Evolutionary conservation across 768 basidiomycete genomes (phyloP), one percentile per base, ranked within the genome.

Genomic region (Boletus insuetus): DNA sequence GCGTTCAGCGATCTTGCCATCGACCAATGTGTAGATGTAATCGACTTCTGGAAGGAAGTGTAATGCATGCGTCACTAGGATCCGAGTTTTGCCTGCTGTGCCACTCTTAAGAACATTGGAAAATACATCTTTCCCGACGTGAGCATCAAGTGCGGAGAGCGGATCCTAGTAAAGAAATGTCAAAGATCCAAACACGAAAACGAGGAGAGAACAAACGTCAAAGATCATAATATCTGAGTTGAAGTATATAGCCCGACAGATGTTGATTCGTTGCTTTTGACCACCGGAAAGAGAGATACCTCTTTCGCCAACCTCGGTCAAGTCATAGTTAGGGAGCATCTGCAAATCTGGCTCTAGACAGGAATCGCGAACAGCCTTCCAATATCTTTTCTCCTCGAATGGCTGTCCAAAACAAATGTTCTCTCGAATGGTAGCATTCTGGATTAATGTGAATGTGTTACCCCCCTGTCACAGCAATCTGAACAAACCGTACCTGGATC

Each of bases 211-310:
- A 49, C 78, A 29, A 48, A 73, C 73, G 63, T 97, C 94, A 59
- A 95, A 89, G 17, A 94, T 86, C 63, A 92, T 85, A 56, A 97
- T 86, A 52, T 93, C 90, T 0, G 89, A 85, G 62, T 89, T 79
- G 64, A 84, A 90, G 73, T 97, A 97, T 52, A 94, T 85, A 0
- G 90, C 85, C 48, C 94, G 84, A 52, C 90, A 90, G 49, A 96
- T 89, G 64, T 90, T 93, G 56, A 95, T 70, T 29, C 90, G 82
- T 64, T 95, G 90, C 58, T 82, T 82, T 69, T 85, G 82, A 16
- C 93, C 93, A 2, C 93, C 94, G 29, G 88, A 91, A 7, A 94
- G 79, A 14, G 89, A 91, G 58, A 96, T 93, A 8, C 94, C 94
- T 70, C 81, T 87, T 71, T 91, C 87, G 14, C 91, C 90, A 49